These are phyloP conservation scores for Desmodesmus armatus DNA, from an alignment of 139 green algal genomes.

Conservation along the genomic window DNA sequence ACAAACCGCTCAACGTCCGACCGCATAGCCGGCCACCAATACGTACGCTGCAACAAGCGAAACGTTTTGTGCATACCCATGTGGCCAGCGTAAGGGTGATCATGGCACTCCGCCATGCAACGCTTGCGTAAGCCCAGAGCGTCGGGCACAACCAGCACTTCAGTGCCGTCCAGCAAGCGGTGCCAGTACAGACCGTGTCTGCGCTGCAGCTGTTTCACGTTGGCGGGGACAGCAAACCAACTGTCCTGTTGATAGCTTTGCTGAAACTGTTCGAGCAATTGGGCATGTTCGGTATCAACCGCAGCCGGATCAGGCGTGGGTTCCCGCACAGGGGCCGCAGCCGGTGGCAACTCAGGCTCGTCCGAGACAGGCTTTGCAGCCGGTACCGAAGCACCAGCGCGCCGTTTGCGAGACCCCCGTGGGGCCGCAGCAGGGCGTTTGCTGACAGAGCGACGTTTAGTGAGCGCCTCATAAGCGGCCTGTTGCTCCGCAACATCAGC, in stretches of 20 bases:
- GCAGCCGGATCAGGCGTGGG: not conserved
- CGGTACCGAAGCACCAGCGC: not conserved
- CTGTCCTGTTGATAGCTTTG: not conserved
- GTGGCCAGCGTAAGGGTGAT: not conserved
- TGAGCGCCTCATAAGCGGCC: not conserved
- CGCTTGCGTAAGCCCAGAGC: not conserved
- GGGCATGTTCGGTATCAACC: not conserved
- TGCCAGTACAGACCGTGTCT: not conserved
- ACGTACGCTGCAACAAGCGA: not conserved
- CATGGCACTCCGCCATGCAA: conserved; percentile 4
- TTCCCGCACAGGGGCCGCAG: not conserved
- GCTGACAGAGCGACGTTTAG: not conserved
- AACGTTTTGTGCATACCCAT: not conserved
- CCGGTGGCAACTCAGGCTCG: too few relatives aligned
- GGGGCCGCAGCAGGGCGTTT: not conserved
- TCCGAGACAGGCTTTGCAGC: too few relatives aligned
- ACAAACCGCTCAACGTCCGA: not conserved
- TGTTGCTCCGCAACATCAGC: not conserved
- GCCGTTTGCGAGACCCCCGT: not conserved
- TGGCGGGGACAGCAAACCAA: not conserved
- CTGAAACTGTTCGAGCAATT: not conserved
- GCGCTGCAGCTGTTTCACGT: not conserved
- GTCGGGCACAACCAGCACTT: not conserved
- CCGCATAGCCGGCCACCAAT: not conserved
- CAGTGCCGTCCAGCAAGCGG: not conserved